A percentile compares a stretch with the other conserved stretches of the same genome.
Conservation (phyloP, 129 eudicot species). For the Scalesia atractyloides region DNA sequence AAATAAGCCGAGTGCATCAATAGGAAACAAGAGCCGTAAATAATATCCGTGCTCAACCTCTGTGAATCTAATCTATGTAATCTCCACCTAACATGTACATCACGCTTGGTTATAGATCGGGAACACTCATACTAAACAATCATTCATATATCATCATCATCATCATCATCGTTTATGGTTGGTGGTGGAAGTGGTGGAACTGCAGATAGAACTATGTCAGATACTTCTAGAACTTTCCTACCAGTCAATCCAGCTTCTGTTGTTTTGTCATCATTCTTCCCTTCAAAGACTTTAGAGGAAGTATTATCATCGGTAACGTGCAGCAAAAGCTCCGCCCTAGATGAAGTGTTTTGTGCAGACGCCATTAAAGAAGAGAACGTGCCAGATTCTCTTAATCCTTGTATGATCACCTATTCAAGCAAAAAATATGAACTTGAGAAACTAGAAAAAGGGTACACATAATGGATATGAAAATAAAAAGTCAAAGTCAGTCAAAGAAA, state of each 20-base stretch:
- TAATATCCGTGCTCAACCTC: constrained; percentile 31
- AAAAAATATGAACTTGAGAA: not conserved
- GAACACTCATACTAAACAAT: constrained; percentile 34
- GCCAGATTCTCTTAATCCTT: constrained; percentile 66
- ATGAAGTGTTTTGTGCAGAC: constrained; percentile 35
- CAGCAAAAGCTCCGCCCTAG: constrained; percentile 25
- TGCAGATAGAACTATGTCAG: constrained; percentile 32
- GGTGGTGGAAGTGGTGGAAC: constrained; percentile 70
- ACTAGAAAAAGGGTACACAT: not conserved
- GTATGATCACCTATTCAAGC: constrained; percentile 49
- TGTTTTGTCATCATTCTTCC: constrained; percentile 31
- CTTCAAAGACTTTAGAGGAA: constrained; percentile 28
- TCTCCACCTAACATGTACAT: constrained; percentile 47
- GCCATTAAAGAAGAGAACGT: constrained; percentile 48
- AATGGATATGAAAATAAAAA: not conserved
- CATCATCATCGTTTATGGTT: not conserved
- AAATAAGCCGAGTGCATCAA: constrained; percentile 20
- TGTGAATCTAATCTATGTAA: constrained; percentile 37
- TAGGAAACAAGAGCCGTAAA: constrained; percentile 17
- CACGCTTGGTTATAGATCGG: constrained; percentile 52
- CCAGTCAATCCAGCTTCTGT: constrained; percentile 38
- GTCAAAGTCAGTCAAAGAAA: not conserved
- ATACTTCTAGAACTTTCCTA: constrained; percentile 50
- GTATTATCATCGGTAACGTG: constrained; percentile 20
- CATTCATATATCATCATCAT: constrained; percentile 17